Conservation (phyloP, 768 basidiomycete genomes). For the Serpula lacrymans region DNA sequence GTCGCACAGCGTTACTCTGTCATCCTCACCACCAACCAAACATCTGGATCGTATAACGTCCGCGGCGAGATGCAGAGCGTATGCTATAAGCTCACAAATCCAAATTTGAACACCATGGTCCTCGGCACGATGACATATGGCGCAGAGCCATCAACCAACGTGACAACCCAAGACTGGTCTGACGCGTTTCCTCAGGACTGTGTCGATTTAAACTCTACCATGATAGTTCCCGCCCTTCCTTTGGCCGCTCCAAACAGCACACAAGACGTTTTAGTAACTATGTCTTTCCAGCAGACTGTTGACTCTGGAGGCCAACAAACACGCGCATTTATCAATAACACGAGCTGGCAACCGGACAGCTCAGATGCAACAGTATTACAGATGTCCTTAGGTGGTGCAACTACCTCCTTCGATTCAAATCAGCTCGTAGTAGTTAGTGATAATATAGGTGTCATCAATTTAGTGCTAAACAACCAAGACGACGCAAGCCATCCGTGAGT, state of each 20-base stretch:
- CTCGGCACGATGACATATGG: slow-evolving; percentile 26
- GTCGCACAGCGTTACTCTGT: slow-evolving; percentile 53
- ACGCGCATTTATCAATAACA: slow-evolving; percentile 23
- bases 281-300: slow-evolving; percentile 23
- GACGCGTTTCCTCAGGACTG: slow-evolving; percentile 20
- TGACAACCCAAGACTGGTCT: slow-evolving; percentile 24
- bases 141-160: slow-evolving; percentile 16
- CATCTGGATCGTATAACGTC: slow-evolving; percentile 31
- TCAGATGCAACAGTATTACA: slow-evolving; percentile 27
- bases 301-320: slow-evolving; percentile 22
- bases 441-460: slow-evolving; percentile 23
- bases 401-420: slow-evolving; percentile 21
- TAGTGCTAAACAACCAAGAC: slow-evolving; percentile 20
- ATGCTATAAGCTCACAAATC: slow-evolving; percentile 28
- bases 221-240: slow-evolving; percentile 22
- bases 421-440: slow-evolving; percentile 24
- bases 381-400: slow-evolving; percentile 19
- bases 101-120: slow-evolving; percentile 25
- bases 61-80: slow-evolving; percentile 33
- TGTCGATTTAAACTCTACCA: slow-evolving; percentile 24
- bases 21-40: slow-evolving; percentile 39
- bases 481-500: slow-evolving; percentile 30
- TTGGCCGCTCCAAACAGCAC: slow-evolving; percentile 27
- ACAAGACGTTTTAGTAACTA: slow-evolving; percentile 10
- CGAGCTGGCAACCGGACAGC: slow-evolving; percentile 22